These are phyloP conservation scores for Leccinum arenicola DNA, from an alignment of 768 basidiomycete species.

Conservation along the genomic window DNA sequence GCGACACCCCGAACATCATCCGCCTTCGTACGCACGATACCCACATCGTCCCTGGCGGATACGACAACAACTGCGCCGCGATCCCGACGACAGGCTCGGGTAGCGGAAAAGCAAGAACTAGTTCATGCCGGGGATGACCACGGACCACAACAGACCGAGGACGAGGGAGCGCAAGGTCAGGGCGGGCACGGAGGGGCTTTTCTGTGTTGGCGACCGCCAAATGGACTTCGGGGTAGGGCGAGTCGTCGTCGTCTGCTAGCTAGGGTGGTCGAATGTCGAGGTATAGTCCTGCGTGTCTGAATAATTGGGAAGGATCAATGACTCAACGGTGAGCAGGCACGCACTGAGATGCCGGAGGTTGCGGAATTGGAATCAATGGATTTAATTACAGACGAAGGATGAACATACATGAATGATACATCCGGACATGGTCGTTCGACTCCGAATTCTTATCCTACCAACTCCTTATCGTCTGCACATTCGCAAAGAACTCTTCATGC, in stretches of 20 bases:
- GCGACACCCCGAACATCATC: constrained; percentile 53
- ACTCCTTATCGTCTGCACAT: constrained; percentile 13
- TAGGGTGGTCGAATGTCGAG: constrained; percentile 23
- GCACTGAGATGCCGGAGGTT: constrained; percentile 21
- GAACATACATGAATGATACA: constrained; percentile 17
- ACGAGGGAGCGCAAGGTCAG: constrained; percentile 67
- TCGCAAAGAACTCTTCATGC: constrained; percentile 3
- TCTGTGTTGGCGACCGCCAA: constrained; percentile 71
- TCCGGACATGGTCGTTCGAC: constrained; percentile 7
- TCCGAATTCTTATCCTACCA: constrained; percentile 24
- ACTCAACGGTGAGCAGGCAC: neutral
- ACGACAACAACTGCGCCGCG: constrained; percentile 69
- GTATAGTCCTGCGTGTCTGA: neutral
- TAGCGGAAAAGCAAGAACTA: constrained; percentile 79
- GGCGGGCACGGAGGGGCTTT: constrained; percentile 56
- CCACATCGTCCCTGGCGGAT: constrained; percentile 61
- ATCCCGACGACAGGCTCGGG: constrained; percentile 60
- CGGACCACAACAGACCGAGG: constrained; percentile 69
- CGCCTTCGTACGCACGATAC: constrained; percentile 51
- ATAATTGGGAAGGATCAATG: neutral
- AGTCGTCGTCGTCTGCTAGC: constrained; percentile 49
- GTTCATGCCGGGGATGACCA: constrained; percentile 63
- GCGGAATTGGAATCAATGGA: neutral
- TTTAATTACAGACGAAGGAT: no score
- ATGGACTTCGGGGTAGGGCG: constrained; percentile 71